These are phyloP conservation scores for Aspergillus sclerotiicarbonarius DNA, from an alignment of 495 filamentous ascomycete species.

Conservation along the genomic window DNA sequence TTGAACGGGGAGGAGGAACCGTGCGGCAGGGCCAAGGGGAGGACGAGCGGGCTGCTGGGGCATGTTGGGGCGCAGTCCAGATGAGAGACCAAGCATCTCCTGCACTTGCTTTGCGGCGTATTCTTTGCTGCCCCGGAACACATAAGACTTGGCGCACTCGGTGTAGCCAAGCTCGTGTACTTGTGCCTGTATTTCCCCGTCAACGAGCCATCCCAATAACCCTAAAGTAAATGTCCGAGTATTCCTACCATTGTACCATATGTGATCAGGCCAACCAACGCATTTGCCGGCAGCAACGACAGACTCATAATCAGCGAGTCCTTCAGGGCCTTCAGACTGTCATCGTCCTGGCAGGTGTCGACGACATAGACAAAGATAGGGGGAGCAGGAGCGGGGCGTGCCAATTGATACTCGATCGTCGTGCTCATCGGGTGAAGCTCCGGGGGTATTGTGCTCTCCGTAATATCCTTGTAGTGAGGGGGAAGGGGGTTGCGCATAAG, in stretches of 20 bases:
- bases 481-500: conserved; percentile 92
- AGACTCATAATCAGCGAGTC: conserved; percentile 97
- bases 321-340: conserved; percentile 92
- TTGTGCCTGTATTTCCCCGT: conserved; percentile 63
- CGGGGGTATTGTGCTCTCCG: conserved; percentile 87
- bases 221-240: neutral
- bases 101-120: conserved; percentile 96
- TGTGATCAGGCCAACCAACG: conserved; percentile 92
- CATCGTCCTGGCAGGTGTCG: conserved; percentile 98
- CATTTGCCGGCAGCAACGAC: conserved; percentile 87
- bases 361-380: conserved; percentile 98
- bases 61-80: conserved; percentile 72
- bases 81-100: conserved; percentile 87
- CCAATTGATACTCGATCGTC: conserved; percentile 95
- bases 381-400: conserved; percentile 86
- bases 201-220: conserved; percentile 17
- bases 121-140: conserved; percentile 97
- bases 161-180: conserved; percentile 98
- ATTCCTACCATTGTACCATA: conserved; percentile 88
- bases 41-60: conserved; percentile 78
- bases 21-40: conserved; percentile 75
- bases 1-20: conserved; percentile 92
- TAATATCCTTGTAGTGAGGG: conserved; percentile 99
- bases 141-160: conserved; percentile 98
- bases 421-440: conserved; percentile 93